Evolutionary conservation across 331 rosid genomes (phyloP).

Genomic region (Cydonia oblonga): DNA sequence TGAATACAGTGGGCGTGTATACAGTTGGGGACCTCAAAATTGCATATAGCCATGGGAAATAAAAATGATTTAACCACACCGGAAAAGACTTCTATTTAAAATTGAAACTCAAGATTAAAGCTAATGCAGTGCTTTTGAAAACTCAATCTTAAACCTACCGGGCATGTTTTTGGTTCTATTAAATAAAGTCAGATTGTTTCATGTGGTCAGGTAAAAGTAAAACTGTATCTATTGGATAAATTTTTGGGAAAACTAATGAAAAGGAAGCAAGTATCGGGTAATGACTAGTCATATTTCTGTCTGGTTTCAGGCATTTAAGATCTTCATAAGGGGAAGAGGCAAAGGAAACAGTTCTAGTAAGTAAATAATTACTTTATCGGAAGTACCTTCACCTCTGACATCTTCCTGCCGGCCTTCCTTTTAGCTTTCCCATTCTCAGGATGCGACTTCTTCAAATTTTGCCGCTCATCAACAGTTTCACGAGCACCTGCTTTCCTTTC

Average conservation of each 20-base stretch:
- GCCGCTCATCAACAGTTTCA: conserved; percentile 32
- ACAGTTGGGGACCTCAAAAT: not conserved
- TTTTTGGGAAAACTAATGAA: not conserved
- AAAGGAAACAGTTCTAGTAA: not conserved
- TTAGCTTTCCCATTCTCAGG: conserved; percentile 26
- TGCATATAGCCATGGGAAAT: not conserved
- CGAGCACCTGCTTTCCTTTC: conserved; percentile 41
- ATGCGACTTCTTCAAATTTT: conserved; percentile 14
- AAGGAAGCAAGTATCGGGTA: not conserved
- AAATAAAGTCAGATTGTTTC: not conserved
- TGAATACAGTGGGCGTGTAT: not conserved
- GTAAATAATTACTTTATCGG: not conserved
- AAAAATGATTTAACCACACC: not conserved
- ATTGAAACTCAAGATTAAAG: not conserved
- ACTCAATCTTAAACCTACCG: not conserved
- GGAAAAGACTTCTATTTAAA: not conserved
- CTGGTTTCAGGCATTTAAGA: not conserved
- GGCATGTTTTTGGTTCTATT: not conserved
- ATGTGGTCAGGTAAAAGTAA: not conserved
- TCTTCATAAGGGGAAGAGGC: not conserved
- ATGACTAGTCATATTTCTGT: not conserved
- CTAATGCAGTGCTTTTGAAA: not conserved
- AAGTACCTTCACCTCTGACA: conserved; percentile 45
- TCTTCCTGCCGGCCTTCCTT: conserved; percentile 30
- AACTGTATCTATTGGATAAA: not conserved